Conservation (phyloP, 2,329 filamentous ascomycete genomes). For the Neofusicoccum sp. region DNA sequence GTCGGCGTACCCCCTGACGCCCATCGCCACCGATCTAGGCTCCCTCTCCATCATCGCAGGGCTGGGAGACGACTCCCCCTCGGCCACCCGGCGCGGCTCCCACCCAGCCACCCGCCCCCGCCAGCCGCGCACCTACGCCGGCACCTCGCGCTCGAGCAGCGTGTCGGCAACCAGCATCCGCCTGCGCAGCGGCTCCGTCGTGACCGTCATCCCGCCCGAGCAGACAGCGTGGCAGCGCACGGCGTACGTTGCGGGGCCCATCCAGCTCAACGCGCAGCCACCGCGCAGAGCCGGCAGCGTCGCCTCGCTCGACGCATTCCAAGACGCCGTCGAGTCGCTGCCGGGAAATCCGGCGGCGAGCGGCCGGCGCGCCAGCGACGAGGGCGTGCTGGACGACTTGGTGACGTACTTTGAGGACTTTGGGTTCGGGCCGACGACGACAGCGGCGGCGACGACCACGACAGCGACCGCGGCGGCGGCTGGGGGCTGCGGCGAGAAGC, state of each 20-base stretch:
- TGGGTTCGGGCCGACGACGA: conserved; percentile 27
- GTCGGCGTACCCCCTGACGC: conserved; percentile 21
- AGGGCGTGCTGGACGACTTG: conserved; percentile 39
- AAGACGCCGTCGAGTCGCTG: conserved; percentile 5
- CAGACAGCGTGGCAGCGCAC: conserved; percentile 33
- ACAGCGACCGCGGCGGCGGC: too few relatives aligned
- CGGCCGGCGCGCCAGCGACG: conserved; percentile 32
- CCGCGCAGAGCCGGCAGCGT: background rate
- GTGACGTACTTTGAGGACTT: conserved; percentile 43
- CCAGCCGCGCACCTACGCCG: background rate
- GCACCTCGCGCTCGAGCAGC: conserved; percentile 5
- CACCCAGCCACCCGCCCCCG: background rate
- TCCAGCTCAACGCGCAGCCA: conserved; percentile 33
- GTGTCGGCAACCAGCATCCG: conserved; percentile 9
- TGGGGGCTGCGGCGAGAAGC: background rate
- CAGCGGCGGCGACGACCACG: background rate
- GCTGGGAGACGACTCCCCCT: conserved; percentile 4
- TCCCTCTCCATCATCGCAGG: conserved; percentile 4
- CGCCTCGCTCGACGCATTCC: conserved; percentile 9
- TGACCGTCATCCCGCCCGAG: conserved; percentile 36
- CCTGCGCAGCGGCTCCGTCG: conserved; percentile 32
- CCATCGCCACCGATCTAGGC: conserved; percentile 17
- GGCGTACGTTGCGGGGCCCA: conserved; percentile 43
- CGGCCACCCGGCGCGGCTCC: background rate
- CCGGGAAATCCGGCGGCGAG: background rate